Percentiles rank a stretch among this genome's conserved stretches.
Evolutionary conservation across 306 rosid species (phyloP).

Genomic region (Parietaria judaica): DNA sequence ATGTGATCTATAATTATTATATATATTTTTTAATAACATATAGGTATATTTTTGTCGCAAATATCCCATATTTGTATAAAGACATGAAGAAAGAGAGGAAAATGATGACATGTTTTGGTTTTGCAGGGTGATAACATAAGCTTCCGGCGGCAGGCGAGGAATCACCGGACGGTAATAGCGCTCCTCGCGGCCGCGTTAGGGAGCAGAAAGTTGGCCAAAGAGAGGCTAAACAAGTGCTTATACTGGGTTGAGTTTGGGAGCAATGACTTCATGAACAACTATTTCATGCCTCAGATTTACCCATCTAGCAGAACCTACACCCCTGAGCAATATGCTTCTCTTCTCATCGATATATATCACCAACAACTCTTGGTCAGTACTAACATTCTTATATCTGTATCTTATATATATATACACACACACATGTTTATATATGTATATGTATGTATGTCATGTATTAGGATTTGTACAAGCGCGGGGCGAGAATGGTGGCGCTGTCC

Average conservation of each 20-base stretch:
- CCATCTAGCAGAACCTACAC: conserved; percentile 24
- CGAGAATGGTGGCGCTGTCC: conserved; percentile 34
- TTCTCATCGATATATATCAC: conserved; percentile 27
- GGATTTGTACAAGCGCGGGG: conserved; percentile 32
- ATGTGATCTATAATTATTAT: too few species aligned
- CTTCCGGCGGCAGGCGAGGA: conserved; percentile 26
- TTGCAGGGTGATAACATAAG: conserved; percentile 34
- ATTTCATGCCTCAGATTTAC: conserved; percentile 36
- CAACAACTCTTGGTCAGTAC: conserved; percentile 31
- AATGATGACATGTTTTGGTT: too few species aligned
- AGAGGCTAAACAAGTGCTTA: conserved; percentile 40
- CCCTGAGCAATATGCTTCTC: conserved; percentile 27
- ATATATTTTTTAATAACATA: too few species aligned
- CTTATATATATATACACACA: neutral
- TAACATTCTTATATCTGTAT: too few species aligned
- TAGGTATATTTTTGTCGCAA: too few species aligned
- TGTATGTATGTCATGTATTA: conserved; percentile 2
- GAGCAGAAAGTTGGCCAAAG: conserved; percentile 2
- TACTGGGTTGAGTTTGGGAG: conserved; percentile 45
- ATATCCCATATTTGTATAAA: too few species aligned
- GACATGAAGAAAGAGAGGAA: too few species aligned
- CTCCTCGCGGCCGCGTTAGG: conserved; percentile 18
- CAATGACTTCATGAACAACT: conserved; percentile 56
- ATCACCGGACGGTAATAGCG: conserved; percentile 27
- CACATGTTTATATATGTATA: neutral